Percentiles rank a stretch among this genome's conserved stretches.
Evolutionary conservation across 805 yeast species (phyloP).

Genomic region (Yarrowia bubula): DNA sequence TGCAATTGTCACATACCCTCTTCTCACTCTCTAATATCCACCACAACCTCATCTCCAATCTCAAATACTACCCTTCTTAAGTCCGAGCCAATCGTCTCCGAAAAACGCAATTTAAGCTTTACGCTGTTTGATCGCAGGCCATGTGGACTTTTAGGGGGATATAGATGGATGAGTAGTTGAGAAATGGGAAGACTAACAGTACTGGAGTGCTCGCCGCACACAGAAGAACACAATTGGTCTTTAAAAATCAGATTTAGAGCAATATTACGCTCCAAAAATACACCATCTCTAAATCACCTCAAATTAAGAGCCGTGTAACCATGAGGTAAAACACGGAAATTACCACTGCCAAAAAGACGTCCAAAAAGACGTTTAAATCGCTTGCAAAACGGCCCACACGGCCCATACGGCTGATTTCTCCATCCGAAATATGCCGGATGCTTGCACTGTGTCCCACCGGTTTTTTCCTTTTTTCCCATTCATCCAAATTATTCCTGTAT

Average conservation of each 20-base stretch:
- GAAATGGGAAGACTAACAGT: neutral
- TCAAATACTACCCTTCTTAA: neutral
- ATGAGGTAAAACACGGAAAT: neutral
- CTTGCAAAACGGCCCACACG: neutral
- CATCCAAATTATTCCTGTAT: neutral
- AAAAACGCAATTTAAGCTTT: slow-evolving; percentile 9
- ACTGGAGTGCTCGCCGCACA: neutral
- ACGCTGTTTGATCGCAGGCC: slow-evolving; percentile 6
- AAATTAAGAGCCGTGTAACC: slow-evolving; percentile 10
- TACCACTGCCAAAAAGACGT: too few relatives aligned
- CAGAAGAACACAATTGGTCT: neutral
- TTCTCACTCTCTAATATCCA: neutral
- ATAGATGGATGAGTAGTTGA: neutral
- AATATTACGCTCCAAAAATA: too few relatives aligned
- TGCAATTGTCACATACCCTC: neutral
- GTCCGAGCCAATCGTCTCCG: slow-evolving; percentile 26
- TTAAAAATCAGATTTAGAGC: neutral
- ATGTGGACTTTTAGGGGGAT: neutral
- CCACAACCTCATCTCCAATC: neutral
- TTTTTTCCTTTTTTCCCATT: neutral
- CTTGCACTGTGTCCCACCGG: slow-evolving; percentile 6
- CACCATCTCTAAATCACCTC: neutral
- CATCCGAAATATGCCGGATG: neutral
- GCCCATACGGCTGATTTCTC: neutral
- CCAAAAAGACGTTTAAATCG: neutral